Percentiles rank a stretch among this genome's conserved stretches.
Conservation (phyloP, 2,329 filamentous ascomycete species). For the Cercospora berteroae region DNA sequence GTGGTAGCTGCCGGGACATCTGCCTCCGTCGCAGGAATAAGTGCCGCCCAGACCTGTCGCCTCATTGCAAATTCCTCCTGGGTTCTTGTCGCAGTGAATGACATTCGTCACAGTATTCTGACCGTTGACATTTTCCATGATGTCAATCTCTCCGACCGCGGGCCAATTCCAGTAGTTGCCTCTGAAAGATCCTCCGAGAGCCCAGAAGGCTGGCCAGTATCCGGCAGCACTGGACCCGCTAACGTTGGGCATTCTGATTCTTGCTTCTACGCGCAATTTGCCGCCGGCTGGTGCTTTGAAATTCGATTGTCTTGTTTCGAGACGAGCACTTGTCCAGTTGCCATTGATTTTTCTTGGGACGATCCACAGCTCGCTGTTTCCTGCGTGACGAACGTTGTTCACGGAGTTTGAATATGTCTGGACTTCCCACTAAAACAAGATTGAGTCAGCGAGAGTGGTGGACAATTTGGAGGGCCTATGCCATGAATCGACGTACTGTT, state of each 20-base stretch:
- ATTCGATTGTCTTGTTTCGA: slow-evolving; percentile 26
- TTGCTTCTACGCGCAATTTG: slow-evolving; percentile 29
- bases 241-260: slow-evolving; percentile 23
- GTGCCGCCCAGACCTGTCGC: slow-evolving; percentile 27
- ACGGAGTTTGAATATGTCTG: slow-evolving; percentile 47
- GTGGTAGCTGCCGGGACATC: slow-evolving; percentile 33
- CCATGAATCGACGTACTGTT: slow-evolving; percentile 32
- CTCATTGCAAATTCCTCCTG: slow-evolving; percentile 37
- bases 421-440: slow-evolving; percentile 39
- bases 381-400: slow-evolving; percentile 45
- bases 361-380: slow-evolving; percentile 42
- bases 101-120: slow-evolving; percentile 25
- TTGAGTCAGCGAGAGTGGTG: neutral
- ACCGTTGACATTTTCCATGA: slow-evolving; percentile 37
- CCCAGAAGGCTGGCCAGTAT: slow-evolving; percentile 32
- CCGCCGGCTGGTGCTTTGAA: slow-evolving; percentile 30
- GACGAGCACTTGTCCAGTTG: slow-evolving; percentile 25
- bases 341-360: slow-evolving; percentile 35
- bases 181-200: slow-evolving; percentile 24
- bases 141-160: slow-evolving; percentile 34
- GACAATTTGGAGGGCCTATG: neutral
- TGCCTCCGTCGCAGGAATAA: slow-evolving; percentile 14
- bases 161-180: slow-evolving; percentile 33
- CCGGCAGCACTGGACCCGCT: slow-evolving; percentile 21
- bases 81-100: slow-evolving; percentile 35